Percentiles rank a stretch among this genome's conserved stretches.
Conservation (phyloP, 371 early-diverging fungal genomes). For the Mucor racemosus region DNA sequence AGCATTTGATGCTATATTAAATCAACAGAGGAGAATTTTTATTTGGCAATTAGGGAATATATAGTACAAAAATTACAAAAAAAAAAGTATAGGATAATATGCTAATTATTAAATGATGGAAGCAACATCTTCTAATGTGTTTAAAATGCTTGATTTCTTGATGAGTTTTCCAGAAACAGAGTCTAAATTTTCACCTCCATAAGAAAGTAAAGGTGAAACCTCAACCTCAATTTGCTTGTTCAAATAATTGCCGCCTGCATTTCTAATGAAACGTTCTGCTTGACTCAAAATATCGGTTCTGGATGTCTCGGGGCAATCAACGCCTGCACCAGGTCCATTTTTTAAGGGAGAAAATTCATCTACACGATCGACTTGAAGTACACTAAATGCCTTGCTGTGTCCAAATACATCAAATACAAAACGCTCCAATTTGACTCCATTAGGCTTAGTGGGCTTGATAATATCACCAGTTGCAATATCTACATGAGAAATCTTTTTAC, state of each 20-base stretch:
- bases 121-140: conserved; percentile 12
- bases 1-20: no score
- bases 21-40: neutral
- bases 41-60: neutral
- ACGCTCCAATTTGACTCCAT: conserved; percentile 69
- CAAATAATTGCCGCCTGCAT: conserved; percentile 30
- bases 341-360: conserved; percentile 81
- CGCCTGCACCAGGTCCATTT: conserved; percentile 66
- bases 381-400: conserved; percentile 64
- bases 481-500: conserved; percentile 94
- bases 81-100: neutral
- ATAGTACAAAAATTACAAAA: neutral
- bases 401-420: conserved; percentile 85
- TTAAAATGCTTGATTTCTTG: conserved; percentile 14
- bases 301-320: conserved; percentile 67
- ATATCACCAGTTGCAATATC: conserved; percentile 71
- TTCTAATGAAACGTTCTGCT: conserved; percentile 37
- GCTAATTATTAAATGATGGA: neutral
- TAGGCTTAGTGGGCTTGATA: conserved; percentile 63
- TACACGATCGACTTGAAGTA: conserved; percentile 66
- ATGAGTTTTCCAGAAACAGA: neutral
- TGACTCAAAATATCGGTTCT: conserved; percentile 58
- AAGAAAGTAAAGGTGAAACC: conserved; percentile 17
- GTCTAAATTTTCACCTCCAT: conserved; percentile 20
- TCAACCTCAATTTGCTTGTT: conserved; percentile 9